Conservation (phyloP, 2,329 filamentous ascomycete species). For the Camillea tinctor region DNA sequence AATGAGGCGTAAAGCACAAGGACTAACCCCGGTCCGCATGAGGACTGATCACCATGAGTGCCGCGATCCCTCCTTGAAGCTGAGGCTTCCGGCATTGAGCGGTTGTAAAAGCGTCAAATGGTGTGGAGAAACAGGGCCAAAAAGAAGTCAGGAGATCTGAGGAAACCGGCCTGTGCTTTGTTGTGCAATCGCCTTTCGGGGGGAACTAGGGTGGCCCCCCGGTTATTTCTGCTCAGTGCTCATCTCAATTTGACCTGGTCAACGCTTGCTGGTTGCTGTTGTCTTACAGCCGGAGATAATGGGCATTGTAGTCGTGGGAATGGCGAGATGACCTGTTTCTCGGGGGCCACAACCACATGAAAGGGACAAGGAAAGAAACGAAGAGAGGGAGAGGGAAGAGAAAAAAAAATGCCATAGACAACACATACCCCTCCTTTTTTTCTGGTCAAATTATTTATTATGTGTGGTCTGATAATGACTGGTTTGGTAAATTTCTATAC, state of each 20-base stretch:
- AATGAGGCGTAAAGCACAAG: conserved; percentile 23
- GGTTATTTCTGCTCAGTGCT: conserved; percentile 20
- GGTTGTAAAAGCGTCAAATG: conserved; percentile 23
- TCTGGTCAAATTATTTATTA: conserved; percentile 18
- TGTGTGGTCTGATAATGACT: conserved; percentile 24
- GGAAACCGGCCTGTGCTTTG: conserved; percentile 23
- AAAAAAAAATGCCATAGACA: background rate
- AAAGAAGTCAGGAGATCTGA: conserved; percentile 17
- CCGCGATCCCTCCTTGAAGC: conserved; percentile 23
- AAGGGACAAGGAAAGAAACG: background rate
- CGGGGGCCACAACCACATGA: conserved; percentile 21
- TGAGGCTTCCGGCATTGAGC: conserved; percentile 29
- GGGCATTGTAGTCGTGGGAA: conserved; percentile 23
- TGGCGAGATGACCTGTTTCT: conserved; percentile 24
- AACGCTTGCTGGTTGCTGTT: conserved; percentile 9
- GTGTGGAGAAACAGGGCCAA: conserved; percentile 22
- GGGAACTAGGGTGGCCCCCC: conserved; percentile 25
- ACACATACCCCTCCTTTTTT: conserved; percentile 22
- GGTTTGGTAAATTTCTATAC: conserved; percentile 18
- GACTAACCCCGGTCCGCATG: conserved; percentile 26
- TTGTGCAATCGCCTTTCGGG: conserved; percentile 25
- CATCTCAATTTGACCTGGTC: conserved; percentile 32
- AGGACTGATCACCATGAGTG: conserved; percentile 28
- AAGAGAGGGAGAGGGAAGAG: background rate
- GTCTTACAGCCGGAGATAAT: conserved; percentile 33